Evolutionary conservation across 805 yeast species (phyloP).

Genomic region (Kazachstania africana): DNA sequence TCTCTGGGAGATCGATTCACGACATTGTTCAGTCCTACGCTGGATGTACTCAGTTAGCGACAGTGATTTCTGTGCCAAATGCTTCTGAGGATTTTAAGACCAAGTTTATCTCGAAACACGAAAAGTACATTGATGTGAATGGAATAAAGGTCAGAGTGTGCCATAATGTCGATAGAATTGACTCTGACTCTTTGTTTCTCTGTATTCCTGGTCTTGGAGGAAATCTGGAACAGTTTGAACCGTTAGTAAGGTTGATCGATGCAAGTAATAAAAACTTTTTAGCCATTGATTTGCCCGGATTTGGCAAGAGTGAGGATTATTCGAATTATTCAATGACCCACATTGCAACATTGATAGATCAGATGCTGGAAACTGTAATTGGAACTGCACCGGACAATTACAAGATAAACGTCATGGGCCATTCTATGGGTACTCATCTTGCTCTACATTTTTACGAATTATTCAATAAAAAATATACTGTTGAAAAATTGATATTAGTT

Average conservation of each 20-base stretch:
- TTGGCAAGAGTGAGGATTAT: conserved; percentile 41
- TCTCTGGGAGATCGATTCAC: conserved; percentile 10
- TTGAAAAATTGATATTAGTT: conserved; percentile 29
- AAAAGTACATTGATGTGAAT: conserved; percentile 3
- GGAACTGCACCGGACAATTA: not conserved
- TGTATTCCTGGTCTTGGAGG: conserved; percentile 93
- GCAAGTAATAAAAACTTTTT: conserved; percentile 51
- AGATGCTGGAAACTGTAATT: not conserved
- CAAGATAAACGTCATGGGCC: conserved; percentile 34
- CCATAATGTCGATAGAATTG: conserved; percentile 11
- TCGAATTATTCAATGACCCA: conserved; percentile 12
- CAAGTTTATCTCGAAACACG: conserved; percentile 12
- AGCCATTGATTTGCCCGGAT: conserved; percentile 80
- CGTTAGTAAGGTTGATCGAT: conserved; percentile 45
- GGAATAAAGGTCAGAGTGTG: conserved; percentile 12
- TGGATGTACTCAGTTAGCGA: conserved; percentile 7
- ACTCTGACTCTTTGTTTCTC: conserved; percentile 34
- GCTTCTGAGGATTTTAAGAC: conserved; percentile 14
- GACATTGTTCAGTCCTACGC: conserved; percentile 11
- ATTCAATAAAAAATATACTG: conserved; percentile 11
- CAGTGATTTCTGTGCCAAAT: conserved; percentile 5
- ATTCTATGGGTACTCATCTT: conserved; percentile 62
- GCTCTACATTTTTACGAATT: conserved; percentile 33
- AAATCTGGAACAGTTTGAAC: conserved; percentile 74
- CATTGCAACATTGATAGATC: conserved; percentile 4